Base-by-base conservation (phyloP, 2,329 filamentous ascomycete genomes). In the Cladosporium sp. region DNA sequence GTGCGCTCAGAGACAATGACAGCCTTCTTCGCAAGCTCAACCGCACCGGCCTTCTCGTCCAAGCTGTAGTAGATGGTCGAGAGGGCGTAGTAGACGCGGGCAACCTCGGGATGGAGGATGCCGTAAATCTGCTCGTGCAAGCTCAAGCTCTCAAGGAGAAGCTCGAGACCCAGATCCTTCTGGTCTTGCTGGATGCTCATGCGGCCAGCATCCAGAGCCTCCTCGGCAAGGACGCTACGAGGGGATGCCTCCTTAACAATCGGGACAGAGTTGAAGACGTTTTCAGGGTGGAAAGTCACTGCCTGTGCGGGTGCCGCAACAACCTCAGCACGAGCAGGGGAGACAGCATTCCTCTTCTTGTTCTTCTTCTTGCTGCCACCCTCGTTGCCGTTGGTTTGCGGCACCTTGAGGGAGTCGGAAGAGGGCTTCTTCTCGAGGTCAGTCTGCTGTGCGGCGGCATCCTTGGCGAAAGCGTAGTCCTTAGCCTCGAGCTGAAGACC, bases 111-210 rank as follows among this genome's bases (percentile, higher is more conserved):
- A 67, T 98, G 93, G 20, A 98, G 78, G 51, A 97, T 94, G 53
- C 93, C 93, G 63, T 98, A 98, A 59, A 98, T 97, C 70, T 98
- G 93, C 76, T 98, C 93, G 64, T 98, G 92, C 38, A 98, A 76
- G 39, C 93, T 95, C 53, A 98, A 75, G 32, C 91, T 96, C 70
- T 98, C 93, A n/a, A 97, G 75, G 25, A 98, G 80, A 50, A 98
- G 79, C 69, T 98, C 93, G 70, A 96, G 91, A 35, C 93, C 93
- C 39, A 98, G 82, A 71, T 96, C 93, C 73, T 88, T 92, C 75
- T 98, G 90, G 66, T 88, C 86, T 67, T 97, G 92, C 61, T 93
- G 82, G 54, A 98, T 84, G n/a, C 92, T 96, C 65, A 98, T 92
- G 47, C 91, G 88, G 19, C 93, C 93, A 51, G 92, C 93, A 69